Percentiles rank a stretch among this genome's conserved stretches.
These are phyloP conservation scores for Amylocystis lapponica DNA, from an alignment of 768 basidiomycete genomes.

Conservation along the genomic window DNA sequence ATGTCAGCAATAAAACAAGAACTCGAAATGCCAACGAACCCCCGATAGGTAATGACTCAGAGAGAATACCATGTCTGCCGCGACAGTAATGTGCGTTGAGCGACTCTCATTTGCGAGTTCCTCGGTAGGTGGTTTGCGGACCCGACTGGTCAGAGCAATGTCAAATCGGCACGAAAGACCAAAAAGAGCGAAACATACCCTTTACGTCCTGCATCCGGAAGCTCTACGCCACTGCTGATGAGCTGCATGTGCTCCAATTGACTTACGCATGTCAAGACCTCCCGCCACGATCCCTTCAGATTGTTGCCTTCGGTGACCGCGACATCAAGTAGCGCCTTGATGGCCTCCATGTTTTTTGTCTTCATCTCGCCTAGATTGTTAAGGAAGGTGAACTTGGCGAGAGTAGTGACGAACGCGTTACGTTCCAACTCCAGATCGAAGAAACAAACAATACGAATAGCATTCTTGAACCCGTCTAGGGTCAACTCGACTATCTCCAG, in stretches of 20 bases:
- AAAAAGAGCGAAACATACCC: constrained; percentile 47
- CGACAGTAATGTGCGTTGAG: constrained; percentile 96
- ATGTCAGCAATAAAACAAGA: not conserved
- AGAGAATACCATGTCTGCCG: constrained; percentile 99
- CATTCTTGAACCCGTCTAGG: constrained; percentile 92
- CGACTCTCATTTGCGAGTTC: constrained; percentile 95
- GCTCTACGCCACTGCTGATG: constrained; percentile 85
- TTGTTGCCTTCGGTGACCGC: constrained; percentile 97
- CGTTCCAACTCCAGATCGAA: constrained; percentile 96
- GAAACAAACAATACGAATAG: constrained; percentile 95
- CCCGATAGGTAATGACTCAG: constrained; percentile 91
- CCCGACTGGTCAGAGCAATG: constrained; percentile 18
- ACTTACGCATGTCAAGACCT: constrained; percentile 94
- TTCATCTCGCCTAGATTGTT: constrained; percentile 99
- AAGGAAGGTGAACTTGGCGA: constrained; percentile 95
- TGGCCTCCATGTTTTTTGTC: constrained; percentile 98
- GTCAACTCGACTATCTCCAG: constrained; percentile 88
- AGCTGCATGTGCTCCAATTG: constrained; percentile 99
- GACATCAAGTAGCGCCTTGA: constrained; percentile 90
- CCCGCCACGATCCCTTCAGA: constrained; percentile 93
- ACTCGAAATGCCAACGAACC: constrained; percentile 42
- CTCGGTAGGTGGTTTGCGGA: constrained; percentile 72
- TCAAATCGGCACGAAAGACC: constrained; percentile 8
- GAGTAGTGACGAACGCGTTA: constrained; percentile 97
- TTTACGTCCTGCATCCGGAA: constrained; percentile 69